phyloP scores from a whole-genome alignment of 1,284 basidiomycete species.

The Jaminaea rosea region DNA sequence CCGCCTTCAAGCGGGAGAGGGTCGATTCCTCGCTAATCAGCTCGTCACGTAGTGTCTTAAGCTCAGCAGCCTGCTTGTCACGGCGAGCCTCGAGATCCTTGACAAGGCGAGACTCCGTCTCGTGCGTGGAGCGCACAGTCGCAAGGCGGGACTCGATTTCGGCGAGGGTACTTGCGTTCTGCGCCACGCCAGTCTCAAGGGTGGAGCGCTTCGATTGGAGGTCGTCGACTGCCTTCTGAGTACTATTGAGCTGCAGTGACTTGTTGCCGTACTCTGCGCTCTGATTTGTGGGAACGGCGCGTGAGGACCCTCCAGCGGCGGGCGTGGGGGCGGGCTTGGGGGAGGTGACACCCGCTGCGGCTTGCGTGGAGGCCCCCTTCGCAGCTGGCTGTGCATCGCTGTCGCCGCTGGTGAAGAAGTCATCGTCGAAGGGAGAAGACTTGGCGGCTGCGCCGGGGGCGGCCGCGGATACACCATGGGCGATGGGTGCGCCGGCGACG shows the following conservation, averaged over 20 bases:
- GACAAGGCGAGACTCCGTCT: slow-evolving; percentile 71
- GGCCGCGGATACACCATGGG: slow-evolving; percentile 46
- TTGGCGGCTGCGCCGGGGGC: slow-evolving; percentile 5
- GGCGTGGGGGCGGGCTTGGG: slow-evolving; percentile 15
- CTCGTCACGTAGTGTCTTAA: slow-evolving; percentile 68
- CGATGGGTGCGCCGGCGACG: slow-evolving; percentile 47
- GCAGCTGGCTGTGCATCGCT: slow-evolving; percentile 8
- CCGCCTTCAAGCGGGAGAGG: slow-evolving; percentile 73
- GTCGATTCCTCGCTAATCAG: slow-evolving; percentile 86
- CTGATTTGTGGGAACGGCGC: slow-evolving; percentile 10
- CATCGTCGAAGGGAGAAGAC: slow-evolving; percentile 33
- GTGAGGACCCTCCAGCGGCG: slow-evolving; percentile 8
- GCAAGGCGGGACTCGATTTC: slow-evolving; percentile 42
- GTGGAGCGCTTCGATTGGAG: slow-evolving; percentile 20
- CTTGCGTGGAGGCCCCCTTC: slow-evolving; percentile 12
- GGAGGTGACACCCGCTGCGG: slow-evolving; percentile 24
- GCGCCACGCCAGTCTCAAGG: slow-evolving; percentile 21
- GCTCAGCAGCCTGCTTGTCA: slow-evolving; percentile 62
- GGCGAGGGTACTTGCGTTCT: slow-evolving; percentile 20
- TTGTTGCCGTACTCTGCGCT: slow-evolving; percentile 30
- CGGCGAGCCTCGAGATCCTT: slow-evolving; percentile 65
- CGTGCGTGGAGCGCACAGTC: slow-evolving; percentile 60
- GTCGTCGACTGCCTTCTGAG: slow-evolving; percentile 27
- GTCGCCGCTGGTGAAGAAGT: slow-evolving; percentile 19
- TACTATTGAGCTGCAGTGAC: slow-evolving; percentile 27